A percentile compares a stretch with the other conserved stretches of the same genome.
These are phyloP conservation scores for Tolypocladium album DNA, from an alignment of 2,329 filamentous ascomycete species.

Conservation along the genomic window DNA sequence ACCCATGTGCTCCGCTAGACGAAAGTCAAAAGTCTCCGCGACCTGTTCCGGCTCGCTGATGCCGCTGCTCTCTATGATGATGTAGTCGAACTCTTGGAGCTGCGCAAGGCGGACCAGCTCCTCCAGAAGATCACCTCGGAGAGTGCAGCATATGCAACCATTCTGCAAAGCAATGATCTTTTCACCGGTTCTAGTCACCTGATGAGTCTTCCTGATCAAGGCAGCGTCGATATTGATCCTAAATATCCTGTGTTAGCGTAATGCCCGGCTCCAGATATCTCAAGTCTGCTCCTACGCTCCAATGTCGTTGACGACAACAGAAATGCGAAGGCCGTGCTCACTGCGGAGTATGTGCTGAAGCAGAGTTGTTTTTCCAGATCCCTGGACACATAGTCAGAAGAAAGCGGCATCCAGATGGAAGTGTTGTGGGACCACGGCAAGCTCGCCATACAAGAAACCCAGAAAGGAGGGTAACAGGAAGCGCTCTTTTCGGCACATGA, in stretches of 20 bases:
- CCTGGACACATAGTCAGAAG: slow-evolving; percentile 24
- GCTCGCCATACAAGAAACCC: slow-evolving; percentile 18
- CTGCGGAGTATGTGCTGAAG: slow-evolving; percentile 58
- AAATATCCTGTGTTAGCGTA: neutral
- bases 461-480: slow-evolving; percentile 23
- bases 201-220: slow-evolving; percentile 44
- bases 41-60: slow-evolving; percentile 67
- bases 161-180: slow-evolving; percentile 61
- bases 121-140: slow-evolving; percentile 59
- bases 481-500: slow-evolving; percentile 8
- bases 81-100: slow-evolving; percentile 56
- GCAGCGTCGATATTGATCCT: slow-evolving; percentile 57
- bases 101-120: slow-evolving; percentile 56
- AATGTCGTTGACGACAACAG: slow-evolving; percentile 66
- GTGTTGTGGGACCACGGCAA: too few relatives aligned
- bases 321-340: slow-evolving; percentile 57
- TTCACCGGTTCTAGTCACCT: slow-evolving; percentile 47
- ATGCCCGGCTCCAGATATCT: neutral
- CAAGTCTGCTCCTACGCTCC: slow-evolving; percentile 31
- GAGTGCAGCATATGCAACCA: slow-evolving; percentile 67
- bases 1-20: slow-evolving; percentile 37
- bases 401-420: neutral
- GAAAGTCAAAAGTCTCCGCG: slow-evolving; percentile 58
- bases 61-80: slow-evolving; percentile 61
- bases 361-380: slow-evolving; percentile 61